phyloP scores from a whole-genome alignment of 345 rosid genomes.

The Brassica nigra region DNA sequence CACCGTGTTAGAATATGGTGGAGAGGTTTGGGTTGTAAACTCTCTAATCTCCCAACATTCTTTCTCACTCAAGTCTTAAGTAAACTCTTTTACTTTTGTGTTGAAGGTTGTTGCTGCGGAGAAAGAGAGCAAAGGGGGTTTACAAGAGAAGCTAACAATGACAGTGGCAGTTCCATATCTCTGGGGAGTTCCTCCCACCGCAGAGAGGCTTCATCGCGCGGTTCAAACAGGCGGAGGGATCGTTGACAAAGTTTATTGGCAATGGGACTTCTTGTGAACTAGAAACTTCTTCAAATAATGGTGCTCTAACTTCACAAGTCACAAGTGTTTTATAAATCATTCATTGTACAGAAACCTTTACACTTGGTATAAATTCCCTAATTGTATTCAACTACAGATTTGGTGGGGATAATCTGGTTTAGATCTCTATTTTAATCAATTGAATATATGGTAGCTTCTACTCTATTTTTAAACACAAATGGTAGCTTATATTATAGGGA shows the following conservation, averaged over 20 bases:
- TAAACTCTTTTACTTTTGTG: neutral
- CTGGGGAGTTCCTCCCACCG: slow-evolving; percentile 97
- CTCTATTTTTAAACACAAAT: too few relatives aligned
- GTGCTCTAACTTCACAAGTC: slow-evolving; percentile 26
- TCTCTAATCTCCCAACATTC: neutral
- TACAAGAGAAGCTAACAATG: slow-evolving; percentile 91
- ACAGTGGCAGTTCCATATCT: slow-evolving; percentile 91
- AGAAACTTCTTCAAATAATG: neutral
- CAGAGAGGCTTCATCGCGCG: slow-evolving; percentile 90
- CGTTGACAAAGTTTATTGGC: slow-evolving; percentile 87
- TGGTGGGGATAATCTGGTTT: neutral
- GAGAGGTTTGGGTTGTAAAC: slow-evolving; percentile 59
- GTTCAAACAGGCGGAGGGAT: slow-evolving; percentile 93
- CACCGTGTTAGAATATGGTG: slow-evolving; percentile 88
- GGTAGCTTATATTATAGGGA: neutral
- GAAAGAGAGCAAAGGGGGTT: slow-evolving; percentile 74
- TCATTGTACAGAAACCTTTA: slow-evolving; percentile 40
- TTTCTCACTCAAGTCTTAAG: neutral
- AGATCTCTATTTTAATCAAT: neutral
- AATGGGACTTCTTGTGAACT: slow-evolving; percentile 83
- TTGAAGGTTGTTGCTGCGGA: slow-evolving; percentile 72
- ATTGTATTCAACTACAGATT: neutral
- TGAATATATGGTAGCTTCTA: neutral
- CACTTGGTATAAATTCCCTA: slow-evolving; percentile 13
- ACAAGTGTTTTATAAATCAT: slow-evolving; percentile 32